Percentiles rank a stretch among this genome's conserved stretches.
Conservation (phyloP, 345 rosid genomes). For the Camelina neglecta region DNA sequence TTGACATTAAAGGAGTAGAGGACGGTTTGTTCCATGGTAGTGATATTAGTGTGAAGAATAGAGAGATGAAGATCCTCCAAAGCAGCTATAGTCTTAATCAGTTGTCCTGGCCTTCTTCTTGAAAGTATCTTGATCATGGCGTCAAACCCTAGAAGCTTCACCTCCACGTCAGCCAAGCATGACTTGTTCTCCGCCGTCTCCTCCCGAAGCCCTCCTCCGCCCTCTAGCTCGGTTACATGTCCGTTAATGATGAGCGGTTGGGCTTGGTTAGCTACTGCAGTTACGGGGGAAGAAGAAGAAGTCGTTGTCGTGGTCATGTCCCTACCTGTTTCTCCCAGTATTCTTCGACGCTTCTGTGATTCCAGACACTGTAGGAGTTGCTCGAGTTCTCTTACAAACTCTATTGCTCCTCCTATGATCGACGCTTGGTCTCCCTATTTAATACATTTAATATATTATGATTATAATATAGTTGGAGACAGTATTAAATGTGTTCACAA, state of each 20-base stretch:
- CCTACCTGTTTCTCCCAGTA: conserved; percentile 56
- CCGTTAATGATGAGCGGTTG: conserved; percentile 32
- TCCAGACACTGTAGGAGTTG: conserved; percentile 90
- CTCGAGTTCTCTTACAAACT: conserved; percentile 91
- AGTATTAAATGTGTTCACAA: too few species aligned
- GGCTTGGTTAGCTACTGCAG: conserved; percentile 18
- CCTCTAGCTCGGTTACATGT: conserved; percentile 32
- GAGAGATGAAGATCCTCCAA: conserved; percentile 89
- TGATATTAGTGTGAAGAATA: conserved; percentile 89
- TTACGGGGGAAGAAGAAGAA: conserved; percentile 43
- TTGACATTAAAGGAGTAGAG: conserved; percentile 94
- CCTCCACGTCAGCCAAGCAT: conserved; percentile 85
- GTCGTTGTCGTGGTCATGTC: conserved; percentile 47
- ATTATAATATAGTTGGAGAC: not conserved
- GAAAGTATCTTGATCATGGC: conserved; percentile 94
- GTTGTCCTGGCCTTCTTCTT: conserved; percentile 89
- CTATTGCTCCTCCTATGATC: conserved; percentile 96
- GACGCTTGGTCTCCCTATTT: conserved; percentile 95
- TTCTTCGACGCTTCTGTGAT: conserved; percentile 81
- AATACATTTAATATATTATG: not conserved
- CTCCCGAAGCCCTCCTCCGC: conserved; percentile 47
- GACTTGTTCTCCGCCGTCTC: conserved; percentile 92
- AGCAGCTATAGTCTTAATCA: conserved; percentile 84
- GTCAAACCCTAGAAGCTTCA: conserved; percentile 86
- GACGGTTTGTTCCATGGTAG: conserved; percentile 95